phyloP scores from a whole-genome alignment of 169 alveolate genomes.

The Plasmodium gallinaceum region DNA sequence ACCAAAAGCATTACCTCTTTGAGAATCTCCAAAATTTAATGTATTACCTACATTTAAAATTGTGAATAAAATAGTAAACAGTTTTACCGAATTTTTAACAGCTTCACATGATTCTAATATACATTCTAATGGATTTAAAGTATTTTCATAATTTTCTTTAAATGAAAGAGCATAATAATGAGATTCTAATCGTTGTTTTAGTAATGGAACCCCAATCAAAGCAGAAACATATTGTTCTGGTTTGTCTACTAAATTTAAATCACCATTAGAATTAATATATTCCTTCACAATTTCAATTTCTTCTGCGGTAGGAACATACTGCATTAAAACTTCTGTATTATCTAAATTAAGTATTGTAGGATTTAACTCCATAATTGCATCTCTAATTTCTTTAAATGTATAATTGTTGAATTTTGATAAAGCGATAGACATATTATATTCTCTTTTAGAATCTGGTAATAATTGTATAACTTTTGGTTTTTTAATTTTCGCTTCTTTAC shows the following conservation, averaged over 20 bases:
- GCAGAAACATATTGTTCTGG: constrained; percentile 94
- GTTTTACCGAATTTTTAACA: constrained; percentile 79
- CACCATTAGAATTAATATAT: constrained; percentile 91
- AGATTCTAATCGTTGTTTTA: constrained; percentile 89
- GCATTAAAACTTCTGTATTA: constrained; percentile 91
- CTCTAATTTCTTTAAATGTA: constrained; percentile 91
- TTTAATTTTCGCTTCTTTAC: constrained; percentile 33
- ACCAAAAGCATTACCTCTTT: constrained; percentile 92
- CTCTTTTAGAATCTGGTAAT: constrained; percentile 93
- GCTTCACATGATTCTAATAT: constrained; percentile 89
- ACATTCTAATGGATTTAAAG: constrained; percentile 85
- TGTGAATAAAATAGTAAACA: constrained; percentile 86
- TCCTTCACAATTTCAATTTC: constrained; percentile 90
- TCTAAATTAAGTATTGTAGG: constrained; percentile 88
- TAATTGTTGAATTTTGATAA: constrained; percentile 91
- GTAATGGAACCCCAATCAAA: constrained; percentile 89
- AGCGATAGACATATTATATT: constrained; percentile 93
- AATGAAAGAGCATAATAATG: constrained; percentile 89
- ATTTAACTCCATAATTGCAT: constrained; percentile 90
- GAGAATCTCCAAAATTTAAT: constrained; percentile 90
- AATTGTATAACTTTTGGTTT: constrained; percentile 85
- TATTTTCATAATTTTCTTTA: constrained; percentile 87
- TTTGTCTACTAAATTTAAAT: constrained; percentile 88
- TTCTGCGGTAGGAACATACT: constrained; percentile 90
- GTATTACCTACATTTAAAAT: constrained; percentile 90